Percentiles rank a stretch among this genome's conserved stretches.
These are phyloP conservation scores for Cucumis hystrix DNA, from an alignment of 306 rosid genomes.

Conservation along the genomic window DNA sequence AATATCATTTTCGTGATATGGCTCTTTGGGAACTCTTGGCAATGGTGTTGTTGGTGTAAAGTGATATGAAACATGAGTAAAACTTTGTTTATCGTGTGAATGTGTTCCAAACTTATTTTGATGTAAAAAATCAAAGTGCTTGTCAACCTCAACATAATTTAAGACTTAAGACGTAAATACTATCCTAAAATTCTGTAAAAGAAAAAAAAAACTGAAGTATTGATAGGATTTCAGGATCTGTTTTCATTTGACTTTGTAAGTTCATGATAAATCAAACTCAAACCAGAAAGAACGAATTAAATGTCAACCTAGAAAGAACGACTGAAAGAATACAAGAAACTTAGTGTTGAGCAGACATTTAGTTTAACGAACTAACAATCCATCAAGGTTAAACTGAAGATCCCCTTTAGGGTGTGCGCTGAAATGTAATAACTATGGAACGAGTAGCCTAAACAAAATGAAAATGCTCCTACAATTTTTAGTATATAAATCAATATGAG, in stretches of 20 bases:
- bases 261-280: not conserved
- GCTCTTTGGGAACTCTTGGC: not conserved
- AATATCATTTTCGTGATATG: not conserved
- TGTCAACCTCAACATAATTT: too few relatives aligned
- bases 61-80: not conserved
- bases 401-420: not conserved
- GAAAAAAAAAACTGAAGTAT: not conserved
- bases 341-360: not conserved
- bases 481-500: constrained; percentile 21
- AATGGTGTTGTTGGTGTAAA: not conserved
- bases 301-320: not conserved
- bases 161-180: too few relatives aligned
- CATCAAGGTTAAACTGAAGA: not conserved
- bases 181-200: too few relatives aligned
- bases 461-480: not conserved
- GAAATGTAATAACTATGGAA: not conserved
- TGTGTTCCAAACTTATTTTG: not conserved
- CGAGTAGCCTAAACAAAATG: not conserved
- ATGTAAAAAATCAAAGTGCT: not conserved
- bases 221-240: not conserved
- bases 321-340: not conserved
- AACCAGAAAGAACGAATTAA: not conserved
- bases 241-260: not conserved
- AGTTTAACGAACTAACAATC: not conserved
- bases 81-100: not conserved